Evolutionary conservation across 192 early-diverging fungal species (phyloP).

Genomic region (Coemansia sp.): DNA sequence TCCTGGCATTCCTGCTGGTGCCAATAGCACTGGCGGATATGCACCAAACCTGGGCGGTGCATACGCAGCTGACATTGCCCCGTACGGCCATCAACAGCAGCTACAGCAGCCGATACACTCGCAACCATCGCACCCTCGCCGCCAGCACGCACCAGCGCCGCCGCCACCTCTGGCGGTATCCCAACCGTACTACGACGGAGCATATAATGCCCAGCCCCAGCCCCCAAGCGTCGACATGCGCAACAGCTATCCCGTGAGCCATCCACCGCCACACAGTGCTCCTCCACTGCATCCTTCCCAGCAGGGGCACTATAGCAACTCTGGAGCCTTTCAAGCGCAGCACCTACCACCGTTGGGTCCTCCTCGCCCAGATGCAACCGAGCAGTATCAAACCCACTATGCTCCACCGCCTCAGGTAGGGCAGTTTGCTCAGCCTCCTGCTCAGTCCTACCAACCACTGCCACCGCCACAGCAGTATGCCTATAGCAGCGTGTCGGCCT

Average conservation of each 20-base stretch:
- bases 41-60: conserved; percentile 14
- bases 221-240: not conserved
- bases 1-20: not conserved
- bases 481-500: conserved; percentile 7
- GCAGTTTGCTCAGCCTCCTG: not conserved
- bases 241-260: conserved; percentile 2
- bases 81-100: not conserved
- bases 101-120: not conserved
- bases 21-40: conserved; percentile 1
- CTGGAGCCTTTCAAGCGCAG: not conserved
- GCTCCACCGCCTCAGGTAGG: conserved; percentile 3
- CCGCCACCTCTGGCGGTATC: conserved; percentile 6
- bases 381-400: conserved; percentile 2
- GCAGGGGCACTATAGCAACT: conserved; percentile 7
- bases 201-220: not conserved
- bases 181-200: conserved; percentile 9
- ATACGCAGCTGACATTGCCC: conserved; percentile 16
- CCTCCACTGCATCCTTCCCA: conserved; percentile 6
- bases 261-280: conserved; percentile 2
- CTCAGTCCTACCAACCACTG: not conserved
- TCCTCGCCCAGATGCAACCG: not conserved
- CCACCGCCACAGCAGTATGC: conserved; percentile 9
- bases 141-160: conserved; percentile 3
- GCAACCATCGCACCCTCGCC: conserved; percentile 1
- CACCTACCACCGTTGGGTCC: not conserved